These are phyloP conservation scores for Sporothrix pseudoabietina DNA, from an alignment of 2,329 filamentous ascomycete species.

Conservation along the genomic window DNA sequence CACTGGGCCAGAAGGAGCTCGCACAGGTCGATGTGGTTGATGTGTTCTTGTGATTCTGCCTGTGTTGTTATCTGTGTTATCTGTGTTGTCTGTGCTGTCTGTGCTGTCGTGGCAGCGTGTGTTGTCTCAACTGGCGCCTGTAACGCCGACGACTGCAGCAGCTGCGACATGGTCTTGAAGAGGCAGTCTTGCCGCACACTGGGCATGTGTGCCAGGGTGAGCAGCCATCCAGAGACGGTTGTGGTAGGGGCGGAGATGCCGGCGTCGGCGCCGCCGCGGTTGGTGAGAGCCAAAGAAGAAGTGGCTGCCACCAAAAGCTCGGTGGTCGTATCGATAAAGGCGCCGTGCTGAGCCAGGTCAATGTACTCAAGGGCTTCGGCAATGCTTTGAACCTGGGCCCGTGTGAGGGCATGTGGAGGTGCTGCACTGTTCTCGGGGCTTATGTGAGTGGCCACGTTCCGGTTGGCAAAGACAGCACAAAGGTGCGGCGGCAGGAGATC, in stretches of 20 bases:
- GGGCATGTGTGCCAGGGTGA: slow-evolving; percentile 33
- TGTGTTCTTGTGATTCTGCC: slow-evolving; percentile 2
- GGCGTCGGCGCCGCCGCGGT: background rate
- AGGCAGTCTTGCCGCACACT: slow-evolving; percentile 34
- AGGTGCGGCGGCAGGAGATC: slow-evolving; percentile 28
- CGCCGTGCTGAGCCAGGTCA: slow-evolving; percentile 11
- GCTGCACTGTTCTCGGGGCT: background rate
- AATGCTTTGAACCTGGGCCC: background rate
- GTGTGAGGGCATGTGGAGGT: background rate
- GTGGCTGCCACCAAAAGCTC: background rate
- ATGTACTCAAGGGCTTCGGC: slow-evolving; percentile 27
- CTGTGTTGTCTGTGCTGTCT: background rate
- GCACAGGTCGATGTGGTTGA: slow-evolving; percentile 35
- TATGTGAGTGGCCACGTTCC: background rate
- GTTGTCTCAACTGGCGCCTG: slow-evolving; percentile 2
- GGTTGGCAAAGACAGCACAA: background rate
- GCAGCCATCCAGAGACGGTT: slow-evolving; percentile 30
- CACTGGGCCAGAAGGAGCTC: slow-evolving; percentile 41
- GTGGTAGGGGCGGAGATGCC: slow-evolving; percentile 15
- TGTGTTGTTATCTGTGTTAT: background rate
- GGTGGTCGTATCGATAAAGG: slow-evolving; percentile 15
- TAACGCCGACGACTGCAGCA: slow-evolving; percentile 21
- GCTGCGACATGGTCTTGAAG: slow-evolving; percentile 30
- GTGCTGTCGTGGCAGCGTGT: background rate
- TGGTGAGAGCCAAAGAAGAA: background rate